phyloP scores from a whole-genome alignment of 225 moss, liverwort and hornwort species.

The Pseudoscleropodium purum region DNA sequence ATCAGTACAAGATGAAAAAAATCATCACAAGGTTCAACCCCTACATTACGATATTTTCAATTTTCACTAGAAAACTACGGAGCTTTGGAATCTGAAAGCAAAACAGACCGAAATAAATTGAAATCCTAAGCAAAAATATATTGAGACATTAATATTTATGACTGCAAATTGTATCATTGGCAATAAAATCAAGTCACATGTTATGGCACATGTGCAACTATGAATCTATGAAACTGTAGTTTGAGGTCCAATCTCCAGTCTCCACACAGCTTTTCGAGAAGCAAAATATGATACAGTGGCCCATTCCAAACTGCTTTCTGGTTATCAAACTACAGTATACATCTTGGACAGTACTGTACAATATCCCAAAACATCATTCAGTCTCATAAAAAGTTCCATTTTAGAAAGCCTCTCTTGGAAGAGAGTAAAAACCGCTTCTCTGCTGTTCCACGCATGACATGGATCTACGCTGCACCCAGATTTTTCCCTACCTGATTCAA shows the following conservation, averaged over 20 bases:
- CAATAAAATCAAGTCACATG: neutral
- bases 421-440: neutral
- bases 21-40: neutral
- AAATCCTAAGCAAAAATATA: neutral
- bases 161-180: neutral
- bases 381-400: neutral
- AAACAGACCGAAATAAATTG: too few relatives aligned
- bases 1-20: neutral
- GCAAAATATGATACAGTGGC: neutral
- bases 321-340: neutral
- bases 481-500: neutral
- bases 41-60: neutral
- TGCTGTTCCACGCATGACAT: neutral
- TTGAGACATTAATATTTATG: neutral
- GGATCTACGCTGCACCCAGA: neutral
- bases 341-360: neutral
- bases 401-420: neutral
- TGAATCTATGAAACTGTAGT: neutral
- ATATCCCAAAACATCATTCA: neutral
- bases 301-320: neutral
- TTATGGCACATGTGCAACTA: neutral
- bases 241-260: neutral
- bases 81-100: neutral
- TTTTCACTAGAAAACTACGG: neutral
- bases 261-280: neutral